A percentile compares a stretch with the other conserved stretches of the same genome.
Conservation (phyloP, 768 basidiomycete species). For the Fomitopsis pulvina region DNA sequence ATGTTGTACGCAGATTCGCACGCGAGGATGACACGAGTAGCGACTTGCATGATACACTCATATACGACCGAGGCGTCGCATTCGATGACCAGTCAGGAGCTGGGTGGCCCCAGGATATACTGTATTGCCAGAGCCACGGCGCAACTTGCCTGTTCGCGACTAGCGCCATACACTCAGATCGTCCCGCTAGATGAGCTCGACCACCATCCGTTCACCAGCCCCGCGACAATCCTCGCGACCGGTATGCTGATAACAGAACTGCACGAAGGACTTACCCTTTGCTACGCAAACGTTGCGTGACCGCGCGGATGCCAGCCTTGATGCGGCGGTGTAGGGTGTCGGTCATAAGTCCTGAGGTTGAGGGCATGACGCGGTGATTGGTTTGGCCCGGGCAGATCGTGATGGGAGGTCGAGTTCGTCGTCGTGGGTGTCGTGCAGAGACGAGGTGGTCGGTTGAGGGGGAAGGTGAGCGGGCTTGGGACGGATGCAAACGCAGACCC, state of each 20-base stretch:
- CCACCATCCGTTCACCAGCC: background rate
- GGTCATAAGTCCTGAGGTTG: background rate
- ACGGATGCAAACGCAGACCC: too few species aligned
- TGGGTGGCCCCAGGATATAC: background rate
- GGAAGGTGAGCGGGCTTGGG: background rate
- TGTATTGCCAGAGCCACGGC: background rate
- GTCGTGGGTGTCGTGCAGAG: background rate
- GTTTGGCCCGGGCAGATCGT: background rate
- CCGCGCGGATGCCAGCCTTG: background rate
- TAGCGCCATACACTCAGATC: background rate
- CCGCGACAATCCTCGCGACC: background rate
- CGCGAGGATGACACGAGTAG: background rate
- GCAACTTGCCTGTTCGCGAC: background rate
- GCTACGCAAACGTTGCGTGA: background rate
- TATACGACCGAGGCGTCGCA: background rate
- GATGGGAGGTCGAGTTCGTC: background rate
- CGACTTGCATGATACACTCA: background rate
- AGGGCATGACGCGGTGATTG: background rate
- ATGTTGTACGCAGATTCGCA: background rate
- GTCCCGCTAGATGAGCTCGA: background rate
- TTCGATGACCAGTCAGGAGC: background rate
- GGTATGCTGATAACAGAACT: background rate
- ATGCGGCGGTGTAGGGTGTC: background rate
- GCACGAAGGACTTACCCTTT: background rate
- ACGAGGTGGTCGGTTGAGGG: background rate